phyloP scores from a whole-genome alignment of 1,284 basidiomycete species.

The Pseudozyma thailandica region DNA sequence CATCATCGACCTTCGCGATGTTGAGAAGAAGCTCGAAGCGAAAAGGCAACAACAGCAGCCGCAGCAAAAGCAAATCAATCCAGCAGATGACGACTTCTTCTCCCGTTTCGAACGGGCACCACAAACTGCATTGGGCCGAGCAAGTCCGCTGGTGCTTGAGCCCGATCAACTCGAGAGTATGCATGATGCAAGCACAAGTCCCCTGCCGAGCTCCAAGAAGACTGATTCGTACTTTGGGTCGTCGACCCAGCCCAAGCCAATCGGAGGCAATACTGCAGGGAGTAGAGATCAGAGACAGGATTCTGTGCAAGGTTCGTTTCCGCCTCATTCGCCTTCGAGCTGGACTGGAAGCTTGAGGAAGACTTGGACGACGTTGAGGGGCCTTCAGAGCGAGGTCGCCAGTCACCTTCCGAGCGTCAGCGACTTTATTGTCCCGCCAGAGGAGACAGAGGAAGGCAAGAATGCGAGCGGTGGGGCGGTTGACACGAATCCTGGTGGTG shows the following conservation, averaged over 20 bases:
- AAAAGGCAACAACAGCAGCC: conserved; percentile 30
- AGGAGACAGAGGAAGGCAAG: conserved; percentile 24
- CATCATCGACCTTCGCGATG: conserved; percentile 62
- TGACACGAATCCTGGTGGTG: conserved; percentile 38
- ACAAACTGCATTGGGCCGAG: conserved; percentile 26
- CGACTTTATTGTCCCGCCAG: conserved; percentile 50
- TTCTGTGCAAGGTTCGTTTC: conserved; percentile 7
- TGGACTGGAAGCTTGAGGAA: conserved; percentile 52
- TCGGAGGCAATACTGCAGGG: conserved; percentile 16
- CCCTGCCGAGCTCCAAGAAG: conserved; percentile 22
- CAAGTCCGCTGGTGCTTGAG: conserved; percentile 40
- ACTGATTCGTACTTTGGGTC: conserved; percentile 40
- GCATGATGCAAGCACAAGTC: conserved; percentile 50
- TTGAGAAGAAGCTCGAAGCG: conserved; percentile 56
- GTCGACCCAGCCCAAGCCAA: conserved; percentile 32
- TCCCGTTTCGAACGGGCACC: conserved; percentile 50
- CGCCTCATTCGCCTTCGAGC: conserved; percentile 32
- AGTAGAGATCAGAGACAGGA: conserved; percentile 10
- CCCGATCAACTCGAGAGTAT: conserved; percentile 55
- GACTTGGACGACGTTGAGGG: conserved; percentile 55
- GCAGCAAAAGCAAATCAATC: not conserved
- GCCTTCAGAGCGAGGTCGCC: conserved; percentile 41
- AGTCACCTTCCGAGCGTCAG: conserved; percentile 50
- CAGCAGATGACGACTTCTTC: conserved; percentile 52
- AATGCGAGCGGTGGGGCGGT: conserved; percentile 2